These are phyloP conservation scores for Cyathus striatus DNA, from an alignment of 768 basidiomycete genomes.

Conservation along the genomic window DNA sequence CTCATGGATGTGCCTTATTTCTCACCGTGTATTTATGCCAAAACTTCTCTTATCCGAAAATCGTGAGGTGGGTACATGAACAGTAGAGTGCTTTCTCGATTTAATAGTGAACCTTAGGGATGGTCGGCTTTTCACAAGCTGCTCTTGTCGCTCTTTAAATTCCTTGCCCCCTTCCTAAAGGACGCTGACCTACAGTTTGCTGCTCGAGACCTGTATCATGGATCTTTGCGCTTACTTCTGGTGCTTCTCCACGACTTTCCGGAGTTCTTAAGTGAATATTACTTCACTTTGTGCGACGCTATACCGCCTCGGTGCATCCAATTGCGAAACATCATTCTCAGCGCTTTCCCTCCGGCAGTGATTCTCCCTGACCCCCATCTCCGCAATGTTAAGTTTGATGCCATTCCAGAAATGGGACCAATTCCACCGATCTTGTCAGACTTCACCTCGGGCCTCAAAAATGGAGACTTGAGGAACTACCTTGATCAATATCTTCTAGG, in stretches of 20 bases:
- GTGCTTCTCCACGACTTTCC: slow-evolving; percentile 99
- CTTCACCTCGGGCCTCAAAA: slow-evolving; percentile 79
- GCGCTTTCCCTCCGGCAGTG: slow-evolving; percentile 84
- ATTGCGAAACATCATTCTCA: slow-evolving; percentile 92
- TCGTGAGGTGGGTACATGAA: slow-evolving; percentile 57
- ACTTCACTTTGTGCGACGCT: slow-evolving; percentile 91
- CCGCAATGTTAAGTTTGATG: slow-evolving; percentile 66
- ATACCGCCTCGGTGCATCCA: slow-evolving; percentile 93
- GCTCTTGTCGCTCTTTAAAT: slow-evolving; percentile 90
- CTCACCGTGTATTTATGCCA: slow-evolving; percentile 96
- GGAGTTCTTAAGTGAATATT: slow-evolving; percentile 95
- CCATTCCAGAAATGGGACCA: slow-evolving; percentile 85
- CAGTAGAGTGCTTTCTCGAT: slow-evolving; percentile 1
- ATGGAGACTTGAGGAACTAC: slow-evolving; percentile 68
- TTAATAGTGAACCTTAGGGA: slow-evolving; percentile 41
- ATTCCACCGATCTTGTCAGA: slow-evolving; percentile 91
- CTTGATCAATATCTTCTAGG: slow-evolving; percentile 85
- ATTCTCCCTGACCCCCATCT: slow-evolving; percentile 85
- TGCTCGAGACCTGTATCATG: slow-evolving; percentile 85
- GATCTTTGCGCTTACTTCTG: slow-evolving; percentile 83
- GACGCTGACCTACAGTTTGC: slow-evolving; percentile 75
- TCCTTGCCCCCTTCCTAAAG: slow-evolving; percentile 87
- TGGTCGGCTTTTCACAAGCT: slow-evolving; percentile 97
- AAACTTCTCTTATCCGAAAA: slow-evolving; percentile 85
- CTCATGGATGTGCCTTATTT: slow-evolving; percentile 95